Evolutionary conservation across 2,329 filamentous ascomycete species (phyloP).

Genomic region (Aureobasidium lini): DNA sequence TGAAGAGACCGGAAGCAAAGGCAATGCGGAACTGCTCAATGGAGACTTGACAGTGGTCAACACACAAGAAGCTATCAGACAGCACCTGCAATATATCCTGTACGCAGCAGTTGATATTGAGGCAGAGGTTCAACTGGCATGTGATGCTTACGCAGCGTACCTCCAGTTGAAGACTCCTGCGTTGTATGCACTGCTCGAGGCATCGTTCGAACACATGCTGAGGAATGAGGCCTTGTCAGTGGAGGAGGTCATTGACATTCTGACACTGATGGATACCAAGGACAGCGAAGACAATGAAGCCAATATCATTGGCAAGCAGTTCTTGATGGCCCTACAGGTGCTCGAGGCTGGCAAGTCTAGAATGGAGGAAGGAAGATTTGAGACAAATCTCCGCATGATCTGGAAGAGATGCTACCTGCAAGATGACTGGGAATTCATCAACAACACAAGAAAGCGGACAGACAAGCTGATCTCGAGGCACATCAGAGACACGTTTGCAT

Average conservation of each 20-base stretch:
- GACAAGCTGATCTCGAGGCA: constrained; percentile 59
- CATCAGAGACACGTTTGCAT: constrained; percentile 35
- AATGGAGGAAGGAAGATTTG: constrained; percentile 47
- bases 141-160: constrained; percentile 14
- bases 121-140: constrained; percentile 66
- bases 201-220: constrained; percentile 62
- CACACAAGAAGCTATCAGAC: constrained; percentile 72
- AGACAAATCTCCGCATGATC: constrained; percentile 54
- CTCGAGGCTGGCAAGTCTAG: constrained; percentile 47
- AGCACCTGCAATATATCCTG: constrained; percentile 61
- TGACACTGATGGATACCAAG: constrained; percentile 67
- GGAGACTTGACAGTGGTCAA: constrained; percentile 60
- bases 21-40: constrained; percentile 28
- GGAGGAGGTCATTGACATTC: constrained; percentile 59
- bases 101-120: constrained; percentile 69
- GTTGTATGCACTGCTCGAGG: constrained; percentile 63
- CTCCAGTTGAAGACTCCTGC: constrained; percentile 48
- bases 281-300: constrained; percentile 35
- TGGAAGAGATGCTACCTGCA: constrained; percentile 82
- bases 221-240: constrained; percentile 59
- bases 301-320: constrained; percentile 55
- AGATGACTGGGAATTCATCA: constrained; percentile 77
- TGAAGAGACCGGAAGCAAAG: constrained; percentile 24
- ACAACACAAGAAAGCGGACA: constrained; percentile 66
- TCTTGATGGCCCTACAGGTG: constrained; percentile 63